phyloP scores from a whole-genome alignment of 192 early-diverging fungal species.

The Radiomyces spectabilis region DNA sequence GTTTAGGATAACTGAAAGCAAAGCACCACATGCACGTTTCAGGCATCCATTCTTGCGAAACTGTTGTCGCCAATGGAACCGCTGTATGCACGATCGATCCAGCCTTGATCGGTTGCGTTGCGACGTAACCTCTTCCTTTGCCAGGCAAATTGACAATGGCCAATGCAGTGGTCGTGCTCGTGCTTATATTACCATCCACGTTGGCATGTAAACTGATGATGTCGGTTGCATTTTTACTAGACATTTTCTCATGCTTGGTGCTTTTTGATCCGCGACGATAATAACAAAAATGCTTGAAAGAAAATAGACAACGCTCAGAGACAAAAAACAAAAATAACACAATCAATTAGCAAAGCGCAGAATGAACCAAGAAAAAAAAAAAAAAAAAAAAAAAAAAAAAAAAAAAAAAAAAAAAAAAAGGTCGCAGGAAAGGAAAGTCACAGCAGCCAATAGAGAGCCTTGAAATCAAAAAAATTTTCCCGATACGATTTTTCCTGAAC shows the following conservation, averaged over 20 bases:
- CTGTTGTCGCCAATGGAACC: conserved; percentile 6
- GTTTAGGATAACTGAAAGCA: conserved; percentile 15
- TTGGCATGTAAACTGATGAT: no score
- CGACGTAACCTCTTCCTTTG: conserved; percentile 18
- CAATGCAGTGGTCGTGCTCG: no score
- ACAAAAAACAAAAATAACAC: not conserved
- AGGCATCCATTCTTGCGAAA: conserved; percentile 17
- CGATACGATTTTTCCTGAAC: no score
- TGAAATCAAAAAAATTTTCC: no score
- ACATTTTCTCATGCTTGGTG: not conserved
- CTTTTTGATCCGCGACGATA: not conserved
- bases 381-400: conserved; percentile 1
- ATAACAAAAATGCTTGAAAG: not conserved
- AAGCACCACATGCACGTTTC: conserved; percentile 22
- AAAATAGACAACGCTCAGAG: not conserved
- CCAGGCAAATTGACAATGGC: not conserved
- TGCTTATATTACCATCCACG: no score
- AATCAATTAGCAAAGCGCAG: not conserved
- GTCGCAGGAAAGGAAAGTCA: not conserved
- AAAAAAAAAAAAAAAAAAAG: not conserved
- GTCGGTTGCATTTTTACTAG: not conserved
- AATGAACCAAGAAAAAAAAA: not conserved
- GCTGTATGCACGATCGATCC: conserved; percentile 8
- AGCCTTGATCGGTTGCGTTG: conserved; percentile 1
- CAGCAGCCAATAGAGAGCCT: conserved; percentile 3